These are phyloP conservation scores for Pichia eremophila DNA, from an alignment of 805 yeast genomes.

Conservation along the genomic window DNA sequence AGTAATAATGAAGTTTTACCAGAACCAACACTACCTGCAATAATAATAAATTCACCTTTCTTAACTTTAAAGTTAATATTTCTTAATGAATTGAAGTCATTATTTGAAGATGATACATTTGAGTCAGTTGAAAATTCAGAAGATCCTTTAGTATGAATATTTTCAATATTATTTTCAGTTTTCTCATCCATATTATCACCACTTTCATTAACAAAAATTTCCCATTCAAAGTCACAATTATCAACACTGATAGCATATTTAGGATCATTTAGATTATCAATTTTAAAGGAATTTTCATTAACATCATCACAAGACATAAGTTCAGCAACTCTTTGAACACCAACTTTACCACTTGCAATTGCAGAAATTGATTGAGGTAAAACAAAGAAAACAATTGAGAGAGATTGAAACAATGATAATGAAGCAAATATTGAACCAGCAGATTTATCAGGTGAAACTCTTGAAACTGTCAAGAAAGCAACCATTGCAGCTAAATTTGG, in stretches of 20 bases:
- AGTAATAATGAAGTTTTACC: conserved; percentile 68
- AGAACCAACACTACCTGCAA: conserved; percentile 59
- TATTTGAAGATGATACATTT: no score
- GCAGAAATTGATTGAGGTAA: conserved; percentile 36
- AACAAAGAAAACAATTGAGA: conserved; percentile 30
- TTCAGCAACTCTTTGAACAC: conserved; percentile 54
- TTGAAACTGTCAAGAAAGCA: conserved; percentile 34
- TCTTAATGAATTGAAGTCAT: conserved; percentile 18
- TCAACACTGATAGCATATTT: conserved; percentile 39
- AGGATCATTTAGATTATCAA: conserved; percentile 15
- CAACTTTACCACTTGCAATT: conserved; percentile 62
- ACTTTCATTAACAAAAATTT: conserved; percentile 26
- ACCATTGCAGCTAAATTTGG: conserved; percentile 52
- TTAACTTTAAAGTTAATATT: conserved; percentile 44
- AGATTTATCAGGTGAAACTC: conserved; percentile 27
- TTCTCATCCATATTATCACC: background rate
- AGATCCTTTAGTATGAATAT: no score
- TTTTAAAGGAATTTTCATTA: conserved; percentile 27
- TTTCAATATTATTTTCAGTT: background rate
- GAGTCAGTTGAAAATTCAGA: no score
- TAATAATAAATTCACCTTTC: conserved; percentile 62
- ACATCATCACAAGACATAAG: conserved; percentile 33
- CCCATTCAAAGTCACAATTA: conserved; percentile 62
- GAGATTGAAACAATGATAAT: conserved; percentile 50
- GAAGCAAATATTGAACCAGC: conserved; percentile 67